Evolutionary conservation across 2,329 filamentous ascomycete genomes (phyloP), one percentile per base, ranked within the genome.

Genomic region (Diaporthe ampelina): DNA sequence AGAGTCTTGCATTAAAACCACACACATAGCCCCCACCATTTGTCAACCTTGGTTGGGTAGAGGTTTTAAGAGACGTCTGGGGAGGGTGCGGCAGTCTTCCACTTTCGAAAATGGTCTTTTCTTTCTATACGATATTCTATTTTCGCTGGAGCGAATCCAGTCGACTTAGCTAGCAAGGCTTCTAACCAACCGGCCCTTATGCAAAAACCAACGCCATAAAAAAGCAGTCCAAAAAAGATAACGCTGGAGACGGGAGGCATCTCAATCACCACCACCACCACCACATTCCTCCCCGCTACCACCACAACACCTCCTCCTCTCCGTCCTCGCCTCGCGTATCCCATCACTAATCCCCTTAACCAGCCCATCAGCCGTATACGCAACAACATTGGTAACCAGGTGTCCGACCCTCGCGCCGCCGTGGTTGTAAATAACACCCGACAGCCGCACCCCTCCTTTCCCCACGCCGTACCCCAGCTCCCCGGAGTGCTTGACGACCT

Each of bases 361-460:
- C 68, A 94, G 83, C 26, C 91, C 89, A 76, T 92, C 87, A 1
- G 93, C 81, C 78, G 91, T 88, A 90, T 92, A 94, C 4, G 88
- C 80, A 3, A 88, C 86, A 13, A 89, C 79, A 43, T 90, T 88
- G 24, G 88, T 86, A 29, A 94, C 80, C 4, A 86, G 84, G 75
- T 90, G 86, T 0, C 91, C 91, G n/a, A 93, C 83, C 75, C 87
- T 89, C 0, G 92, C 92, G 74, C 93, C 90, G 29, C 92, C 89
- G 82, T 93, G 87, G 58, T 87, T 88, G 74, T 87, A 87, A 4
- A 94, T 83, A 0, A 88, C 86, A 13, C 87, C 86, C 13, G 88
- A 88, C 5, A 93, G 78, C 45, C 82, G 84, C 37, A 91, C 77
- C 26, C 89, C 85, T 21, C 85, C 83, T 73, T 87, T 87, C 4